Conservation (phyloP, 331 rosid species). For the Prunus yedoensis region DNA sequence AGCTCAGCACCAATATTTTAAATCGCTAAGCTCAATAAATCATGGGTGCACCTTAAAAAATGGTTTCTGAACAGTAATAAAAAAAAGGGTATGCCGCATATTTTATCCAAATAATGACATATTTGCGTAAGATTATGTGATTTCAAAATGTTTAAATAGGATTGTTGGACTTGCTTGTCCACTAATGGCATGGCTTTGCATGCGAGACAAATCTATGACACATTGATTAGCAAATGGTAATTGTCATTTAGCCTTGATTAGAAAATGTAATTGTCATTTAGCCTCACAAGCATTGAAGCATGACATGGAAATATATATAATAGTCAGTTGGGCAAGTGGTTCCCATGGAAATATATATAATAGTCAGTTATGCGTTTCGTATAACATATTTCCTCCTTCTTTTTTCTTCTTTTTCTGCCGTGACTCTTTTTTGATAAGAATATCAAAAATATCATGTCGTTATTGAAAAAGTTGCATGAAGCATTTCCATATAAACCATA, state of each 20-base stretch:
- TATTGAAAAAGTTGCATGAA: not conserved
- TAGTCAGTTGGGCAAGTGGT: not conserved
- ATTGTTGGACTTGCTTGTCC: conserved; percentile 20
- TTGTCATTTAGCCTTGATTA: conserved; percentile 18
- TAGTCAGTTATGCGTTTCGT: not conserved
- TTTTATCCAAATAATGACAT: conserved; percentile 6
- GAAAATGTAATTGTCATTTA: not conserved
- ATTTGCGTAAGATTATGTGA: not conserved
- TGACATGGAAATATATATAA: not conserved
- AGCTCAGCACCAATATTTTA: conserved; percentile 3
- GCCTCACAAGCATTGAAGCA: not conserved
- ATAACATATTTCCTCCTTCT: not conserved
- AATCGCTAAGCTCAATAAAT: conserved; percentile 10
- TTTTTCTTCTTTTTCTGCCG: too few relatives aligned
- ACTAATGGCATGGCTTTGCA: not conserved
- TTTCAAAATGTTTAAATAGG: not conserved
- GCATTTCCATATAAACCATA: not conserved
- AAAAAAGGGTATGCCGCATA: not conserved
- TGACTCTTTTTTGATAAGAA: not conserved
- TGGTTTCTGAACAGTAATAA: not conserved
- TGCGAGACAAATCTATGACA: not conserved
- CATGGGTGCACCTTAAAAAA: not conserved
- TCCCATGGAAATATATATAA: not conserved
- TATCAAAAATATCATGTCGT: not conserved
- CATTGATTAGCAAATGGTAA: not conserved